Evolutionary conservation across 306 rosid species (phyloP).

Genomic region (Dryas alaskensis): DNA sequence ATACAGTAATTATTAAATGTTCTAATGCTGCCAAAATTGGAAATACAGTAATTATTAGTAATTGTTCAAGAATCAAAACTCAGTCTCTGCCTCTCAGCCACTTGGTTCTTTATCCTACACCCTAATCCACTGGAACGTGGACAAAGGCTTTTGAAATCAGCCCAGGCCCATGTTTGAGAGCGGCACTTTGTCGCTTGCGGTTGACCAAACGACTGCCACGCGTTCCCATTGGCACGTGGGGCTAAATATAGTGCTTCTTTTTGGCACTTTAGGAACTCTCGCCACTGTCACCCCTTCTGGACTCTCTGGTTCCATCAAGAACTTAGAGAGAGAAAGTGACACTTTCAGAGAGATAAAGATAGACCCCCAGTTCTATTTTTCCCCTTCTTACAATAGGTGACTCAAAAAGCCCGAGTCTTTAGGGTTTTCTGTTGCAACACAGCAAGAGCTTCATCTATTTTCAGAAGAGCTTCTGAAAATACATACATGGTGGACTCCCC

Average conservation of each 20-base stretch:
- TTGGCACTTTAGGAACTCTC: conserved; percentile 44
- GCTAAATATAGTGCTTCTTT: conserved; percentile 23
- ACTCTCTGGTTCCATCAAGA: conserved; percentile 38
- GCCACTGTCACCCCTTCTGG: conserved; percentile 38
- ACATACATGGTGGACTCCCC: conserved; percentile 30
- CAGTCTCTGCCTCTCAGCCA: not conserved
- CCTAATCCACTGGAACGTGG: conserved; percentile 7
- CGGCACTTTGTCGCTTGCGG: conserved; percentile 37
- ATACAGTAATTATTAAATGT: too few species aligned
- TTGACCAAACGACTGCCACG: conserved; percentile 41
- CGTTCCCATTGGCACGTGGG: conserved; percentile 35
- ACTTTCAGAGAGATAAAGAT: conserved; percentile 8
- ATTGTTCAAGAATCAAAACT: too few species aligned
- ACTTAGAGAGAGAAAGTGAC: conserved; percentile 18
- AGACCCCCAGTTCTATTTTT: conserved; percentile 35
- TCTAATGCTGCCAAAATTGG: too few species aligned
- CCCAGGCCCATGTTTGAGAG: conserved; percentile 30
- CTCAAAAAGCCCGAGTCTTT: conserved; percentile 28
- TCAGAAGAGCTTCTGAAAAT: conserved; percentile 16
- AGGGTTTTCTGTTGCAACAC: conserved; percentile 33
- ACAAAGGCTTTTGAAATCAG: conserved; percentile 9
- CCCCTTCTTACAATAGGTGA: conserved; percentile 18
- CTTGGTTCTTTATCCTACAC: not conserved
- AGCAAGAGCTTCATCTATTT: not conserved
- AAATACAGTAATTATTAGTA: too few species aligned